Base-by-base conservation (phyloP, 768 basidiomycete species). In the Pisolithus tinctorius region DNA sequence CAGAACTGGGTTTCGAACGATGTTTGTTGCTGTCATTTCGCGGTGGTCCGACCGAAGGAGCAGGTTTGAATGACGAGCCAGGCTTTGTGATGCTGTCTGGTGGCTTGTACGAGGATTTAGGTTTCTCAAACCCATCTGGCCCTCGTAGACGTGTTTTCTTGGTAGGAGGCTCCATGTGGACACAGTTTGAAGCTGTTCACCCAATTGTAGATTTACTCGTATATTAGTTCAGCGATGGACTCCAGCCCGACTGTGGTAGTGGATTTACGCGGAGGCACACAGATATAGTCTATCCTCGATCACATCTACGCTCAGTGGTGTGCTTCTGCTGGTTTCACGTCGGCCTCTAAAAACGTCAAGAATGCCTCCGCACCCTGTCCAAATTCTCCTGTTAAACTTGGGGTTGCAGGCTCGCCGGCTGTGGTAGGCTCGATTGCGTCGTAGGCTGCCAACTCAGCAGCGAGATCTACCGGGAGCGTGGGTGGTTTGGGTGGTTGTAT, bases 401-500 rank as follows among this genome's bases (percentile, higher is more conserved):
- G 69, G 48, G 59, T 68, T 2, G 63, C 66, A 45, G 69, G 71
- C 45, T 69, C 71, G 23, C 74, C 74, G 42, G 77, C 75, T 47
- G 74, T 64, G 20, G 74, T 73, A 48, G 92, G 91, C 66, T 95
- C 90, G 14, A 81, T 68, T 14, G 82, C 74, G 56, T 96, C 94
- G 69, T 96, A 99, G 34, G 86, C 83, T 2, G 84, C 65, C 52
- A 97, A 83, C 60, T 95, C 92, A 17, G 84, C 69, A n/a, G 95
- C 91, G 57, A 98, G 83, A 70, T 93, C 86, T 45, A 76, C 66
- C 47, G 93, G 91, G 45, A 96, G 75, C 13, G 77, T 66, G 10
- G 95, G 94, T 2, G 82, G 69, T 52, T 82, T 75, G 47, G 95
- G 96, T 25, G 81, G 63, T 14, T 84, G 68, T 1, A 95, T 95